Evolutionary conservation across 208 protist species (phyloP).

Genomic region (Acanthamoeba triangularis): DNA sequence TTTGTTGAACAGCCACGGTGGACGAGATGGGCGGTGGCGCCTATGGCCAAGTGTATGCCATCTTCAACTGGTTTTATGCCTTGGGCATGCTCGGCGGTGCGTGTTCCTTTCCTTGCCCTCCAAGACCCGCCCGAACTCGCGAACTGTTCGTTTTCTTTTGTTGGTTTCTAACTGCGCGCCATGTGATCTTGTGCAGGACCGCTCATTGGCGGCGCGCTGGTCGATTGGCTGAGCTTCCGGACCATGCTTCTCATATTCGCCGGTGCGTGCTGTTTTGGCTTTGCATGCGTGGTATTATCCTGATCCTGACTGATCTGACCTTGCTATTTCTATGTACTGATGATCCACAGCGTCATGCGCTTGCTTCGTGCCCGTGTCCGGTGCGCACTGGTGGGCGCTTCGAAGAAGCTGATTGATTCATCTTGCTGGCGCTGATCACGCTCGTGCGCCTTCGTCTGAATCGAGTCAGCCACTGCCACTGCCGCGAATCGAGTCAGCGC

Average conservation of each 20-base stretch:
- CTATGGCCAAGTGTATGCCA: constrained; percentile 27
- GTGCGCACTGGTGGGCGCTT: too few species aligned
- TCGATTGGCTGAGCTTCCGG: neutral
- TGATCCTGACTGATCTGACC: neutral
- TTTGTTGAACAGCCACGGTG: neutral
- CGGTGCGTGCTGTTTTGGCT: neutral
- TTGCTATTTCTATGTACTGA: neutral
- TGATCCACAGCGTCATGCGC: too few species aligned
- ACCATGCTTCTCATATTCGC: neutral
- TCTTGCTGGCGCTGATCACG: too few species aligned
- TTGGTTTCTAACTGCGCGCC: neutral
- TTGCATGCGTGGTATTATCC: neutral
- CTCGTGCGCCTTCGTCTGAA: too few species aligned
- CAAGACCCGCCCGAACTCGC: neutral
- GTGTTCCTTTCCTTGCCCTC: neutral
- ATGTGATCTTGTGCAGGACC: neutral
- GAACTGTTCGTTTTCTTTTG: too few species aligned
- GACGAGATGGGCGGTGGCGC: constrained; percentile 22
- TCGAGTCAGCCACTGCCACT: too few species aligned
- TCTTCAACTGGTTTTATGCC: constrained; percentile 42
- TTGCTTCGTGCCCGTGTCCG: too few species aligned
- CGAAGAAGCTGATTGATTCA: too few species aligned
- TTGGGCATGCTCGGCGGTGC: neutral
- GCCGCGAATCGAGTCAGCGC: too few species aligned
- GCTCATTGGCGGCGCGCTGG: constrained; percentile 1